Base-by-base conservation (phyloP, 345 rosid genomes). In the Streptanthus diversifolius region DNA sequence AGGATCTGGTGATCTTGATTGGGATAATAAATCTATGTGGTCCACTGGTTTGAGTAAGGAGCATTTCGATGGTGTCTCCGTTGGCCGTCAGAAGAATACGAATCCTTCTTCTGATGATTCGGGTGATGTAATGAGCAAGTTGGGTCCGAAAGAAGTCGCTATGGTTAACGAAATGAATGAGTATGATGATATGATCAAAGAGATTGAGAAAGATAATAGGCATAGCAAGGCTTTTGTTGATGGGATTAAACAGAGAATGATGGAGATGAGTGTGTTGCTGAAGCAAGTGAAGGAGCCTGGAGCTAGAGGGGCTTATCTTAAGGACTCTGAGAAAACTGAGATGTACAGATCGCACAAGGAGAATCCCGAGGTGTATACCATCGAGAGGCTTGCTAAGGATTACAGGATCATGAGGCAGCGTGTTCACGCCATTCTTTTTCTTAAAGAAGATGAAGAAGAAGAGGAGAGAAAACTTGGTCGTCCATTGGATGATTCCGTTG, bases 371-470 rank as follows among this genome's bases (percentile, higher is more conserved):
- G 87, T 85, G 0, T 86, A 95, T 77, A 90, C 95, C 0, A 72
- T 91, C 66, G 91, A 87, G 80, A 87, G 73, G 80, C 88, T 91
- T 75, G 93, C 99, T 8, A 95, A 90, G 75, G 98, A 95, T 77
- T 95, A 82, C 60, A 88, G 96, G 85, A 83, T 95, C 32, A 88
- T 95, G 98, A 87, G 97, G 76, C 99, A 95, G 82, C 85, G 97
- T 71, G 97, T 95, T 64, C 95, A 91, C 59, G 96, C 98, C 6
- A 91, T 95, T 77, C 92, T 95, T 75, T 95, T 96, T 93, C 82
- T 91, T 69, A 95, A 95, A 72, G 88, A 95, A 73, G 81, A 84
- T 52, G 98, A 95, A 77, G 96, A 86, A 73, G 93, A 95, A 81
- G 88, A 85, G 79, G 99, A 95, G 89, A 90, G 82, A 71, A 95